phyloP scores from a whole-genome alignment of 2,329 filamentous ascomycete genomes.

The Apiospora rasikravindrae region DNA sequence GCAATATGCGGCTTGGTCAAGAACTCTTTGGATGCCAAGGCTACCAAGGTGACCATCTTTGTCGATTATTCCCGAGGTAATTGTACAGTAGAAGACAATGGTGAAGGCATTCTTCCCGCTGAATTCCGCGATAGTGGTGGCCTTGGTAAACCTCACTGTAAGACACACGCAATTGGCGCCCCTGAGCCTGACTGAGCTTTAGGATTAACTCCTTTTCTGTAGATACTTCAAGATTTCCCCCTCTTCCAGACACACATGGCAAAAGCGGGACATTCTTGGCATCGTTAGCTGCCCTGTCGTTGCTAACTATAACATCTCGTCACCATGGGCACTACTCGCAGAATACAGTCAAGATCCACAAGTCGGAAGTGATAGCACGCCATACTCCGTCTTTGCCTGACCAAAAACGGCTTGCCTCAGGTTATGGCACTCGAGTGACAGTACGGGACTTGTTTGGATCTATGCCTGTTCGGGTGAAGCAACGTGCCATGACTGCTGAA shows the following conservation, averaged over 20 bases:
- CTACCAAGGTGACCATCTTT: constrained; percentile 70
- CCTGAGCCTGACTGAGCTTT: background rate
- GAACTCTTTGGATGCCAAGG: constrained; percentile 84
- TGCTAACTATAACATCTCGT: constrained; percentile 78
- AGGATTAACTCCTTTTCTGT: constrained; percentile 22
- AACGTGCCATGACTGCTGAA: constrained; percentile 63
- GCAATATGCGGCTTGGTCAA: constrained; percentile 76
- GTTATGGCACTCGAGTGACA: constrained; percentile 76
- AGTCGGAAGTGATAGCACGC: constrained; percentile 68
- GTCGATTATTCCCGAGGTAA: constrained; percentile 78
- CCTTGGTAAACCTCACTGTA: constrained; percentile 76
- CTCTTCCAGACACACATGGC: constrained; percentile 61
- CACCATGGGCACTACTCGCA: constrained; percentile 64
- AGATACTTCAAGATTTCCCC: constrained; percentile 80
- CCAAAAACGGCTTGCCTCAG: constrained; percentile 58
- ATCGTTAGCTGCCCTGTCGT: constrained; percentile 75
- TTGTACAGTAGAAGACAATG: constrained; percentile 85
- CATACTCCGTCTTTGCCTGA: constrained; percentile 65
- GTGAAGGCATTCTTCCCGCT: constrained; percentile 71
- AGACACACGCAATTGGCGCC: constrained; percentile 33
- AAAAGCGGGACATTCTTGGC: constrained; percentile 76
- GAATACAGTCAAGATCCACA: constrained; percentile 73
- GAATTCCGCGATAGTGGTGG: constrained; percentile 75
- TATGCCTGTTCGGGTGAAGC: constrained; percentile 89
- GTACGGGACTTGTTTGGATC: constrained; percentile 86